Evolutionary conservation across 2,329 filamentous ascomycete species (phyloP).

Genomic region (Exophiala lecanii-corni): DNA sequence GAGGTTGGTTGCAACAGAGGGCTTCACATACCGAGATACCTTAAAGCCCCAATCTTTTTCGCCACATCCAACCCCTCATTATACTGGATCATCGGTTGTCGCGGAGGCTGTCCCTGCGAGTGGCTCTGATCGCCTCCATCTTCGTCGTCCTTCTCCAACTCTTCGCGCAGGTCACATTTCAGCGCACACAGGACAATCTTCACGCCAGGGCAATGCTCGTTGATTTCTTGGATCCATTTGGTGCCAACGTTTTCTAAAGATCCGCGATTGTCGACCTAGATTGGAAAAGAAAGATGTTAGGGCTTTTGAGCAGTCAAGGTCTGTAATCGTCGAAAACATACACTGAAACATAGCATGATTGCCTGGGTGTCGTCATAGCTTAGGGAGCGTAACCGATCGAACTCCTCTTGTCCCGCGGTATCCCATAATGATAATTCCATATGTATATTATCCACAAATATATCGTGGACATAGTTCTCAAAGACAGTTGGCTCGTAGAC

Average conservation of each 20-base stretch:
- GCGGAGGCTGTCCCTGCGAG: conserved; percentile 25
- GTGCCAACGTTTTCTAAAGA: conserved; percentile 97
- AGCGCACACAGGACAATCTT: conserved; percentile 92
- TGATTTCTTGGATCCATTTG: conserved; percentile 97
- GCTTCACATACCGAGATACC: conserved; percentile 77
- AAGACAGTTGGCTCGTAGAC: conserved; percentile 30
- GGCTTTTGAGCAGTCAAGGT: no score
- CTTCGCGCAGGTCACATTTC: conserved; percentile 92
- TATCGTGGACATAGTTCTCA: conserved; percentile 99
- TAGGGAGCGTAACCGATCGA: conserved; percentile 88
- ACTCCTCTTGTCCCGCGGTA: conserved; percentile 97
- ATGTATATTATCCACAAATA: conserved; percentile 95
- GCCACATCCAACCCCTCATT: conserved; percentile 88
- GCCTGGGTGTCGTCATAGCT: conserved; percentile 98
- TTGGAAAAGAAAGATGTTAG: conserved; percentile 1
- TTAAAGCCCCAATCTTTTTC: conserved; percentile 81
- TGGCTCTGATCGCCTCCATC: conserved; percentile 28
- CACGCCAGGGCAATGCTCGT: conserved; percentile 93
- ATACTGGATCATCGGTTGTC: conserved; percentile 65
- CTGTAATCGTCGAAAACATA: conserved; percentile 37
- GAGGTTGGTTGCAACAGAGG: no score
- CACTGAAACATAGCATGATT: conserved; percentile 98
- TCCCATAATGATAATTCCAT: conserved; percentile 98
- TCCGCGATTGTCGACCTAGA: conserved; percentile 79
- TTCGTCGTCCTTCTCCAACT: conserved; percentile 66